Percentiles rank a stretch among this genome's conserved stretches.
Conservation (phyloP, 129 eudicot species). For the Saussurea involucrata region DNA sequence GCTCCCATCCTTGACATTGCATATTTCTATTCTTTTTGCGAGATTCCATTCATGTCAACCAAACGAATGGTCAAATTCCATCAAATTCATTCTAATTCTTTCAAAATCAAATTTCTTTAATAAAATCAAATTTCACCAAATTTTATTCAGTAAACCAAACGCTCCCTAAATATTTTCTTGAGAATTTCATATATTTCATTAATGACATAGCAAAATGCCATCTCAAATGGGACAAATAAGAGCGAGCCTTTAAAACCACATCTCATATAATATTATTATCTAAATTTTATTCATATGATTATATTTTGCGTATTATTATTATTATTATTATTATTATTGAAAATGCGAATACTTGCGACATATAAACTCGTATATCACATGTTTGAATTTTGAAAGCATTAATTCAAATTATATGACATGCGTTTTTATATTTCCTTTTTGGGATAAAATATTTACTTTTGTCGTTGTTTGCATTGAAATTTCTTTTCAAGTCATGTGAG, state of each 20-base stretch:
- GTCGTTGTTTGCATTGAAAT: slow-evolving; percentile 16
- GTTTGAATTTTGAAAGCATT: neutral
- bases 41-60: too few species aligned
- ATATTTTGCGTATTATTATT: too few species aligned
- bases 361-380: neutral
- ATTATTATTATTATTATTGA: too few species aligned
- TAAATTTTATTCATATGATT: neutral
- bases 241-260: neutral
- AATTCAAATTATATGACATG: neutral
- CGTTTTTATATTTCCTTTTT: neutral
- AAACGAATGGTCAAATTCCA: too few species aligned
- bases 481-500: slow-evolving; percentile 18
- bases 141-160: too few species aligned
- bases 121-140: too few species aligned
- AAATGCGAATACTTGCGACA: neutral
- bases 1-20: too few species aligned
- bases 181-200: neutral
- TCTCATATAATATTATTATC: too few species aligned
- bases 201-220: neutral
- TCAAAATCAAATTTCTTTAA: too few species aligned
- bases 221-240: neutral
- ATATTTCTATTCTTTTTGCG: too few species aligned
- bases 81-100: too few species aligned
- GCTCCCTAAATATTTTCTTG: too few species aligned
- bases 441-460: neutral